phyloP scores from a whole-genome alignment of 805 yeast genomes.

The Metschnikowia lachancei region DNA sequence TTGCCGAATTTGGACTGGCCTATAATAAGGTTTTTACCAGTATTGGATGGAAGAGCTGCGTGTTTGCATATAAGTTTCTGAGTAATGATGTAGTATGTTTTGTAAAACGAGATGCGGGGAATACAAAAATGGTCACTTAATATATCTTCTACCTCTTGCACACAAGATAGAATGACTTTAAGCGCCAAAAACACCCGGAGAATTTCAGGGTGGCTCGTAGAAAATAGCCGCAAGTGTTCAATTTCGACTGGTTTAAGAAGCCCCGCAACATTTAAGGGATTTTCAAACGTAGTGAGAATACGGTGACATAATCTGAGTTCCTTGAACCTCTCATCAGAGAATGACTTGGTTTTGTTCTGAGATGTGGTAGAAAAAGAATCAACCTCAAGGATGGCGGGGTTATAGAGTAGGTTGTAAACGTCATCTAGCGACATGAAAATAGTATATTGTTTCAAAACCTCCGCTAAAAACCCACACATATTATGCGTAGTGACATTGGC shows the following conservation, averaged over 20 bases:
- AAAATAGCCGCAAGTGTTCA: slow-evolving; percentile 26
- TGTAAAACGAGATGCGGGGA: slow-evolving; percentile 41
- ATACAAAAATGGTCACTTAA: background rate
- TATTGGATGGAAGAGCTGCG: slow-evolving; percentile 34
- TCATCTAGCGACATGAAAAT: slow-evolving; percentile 42
- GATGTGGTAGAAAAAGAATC: background rate
- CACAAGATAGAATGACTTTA: slow-evolving; percentile 26
- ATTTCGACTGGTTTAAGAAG: background rate
- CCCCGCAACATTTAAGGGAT: background rate
- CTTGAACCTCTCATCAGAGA: background rate
- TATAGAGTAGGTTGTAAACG: slow-evolving; percentile 39
- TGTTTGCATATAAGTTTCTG: slow-evolving; percentile 37
- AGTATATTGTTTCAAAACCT: too few species aligned
- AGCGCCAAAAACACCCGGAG: slow-evolving; percentile 41
- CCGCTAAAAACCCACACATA: too few species aligned
- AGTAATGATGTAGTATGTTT: slow-evolving; percentile 40
- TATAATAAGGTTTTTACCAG: slow-evolving; percentile 31
- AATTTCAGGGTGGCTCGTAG: slow-evolving; percentile 41
- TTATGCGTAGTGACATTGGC: too few species aligned
- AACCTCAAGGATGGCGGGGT: background rate
- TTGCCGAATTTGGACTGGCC: slow-evolving; percentile 44
- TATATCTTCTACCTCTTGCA: slow-evolving; percentile 16
- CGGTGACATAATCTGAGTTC: background rate
- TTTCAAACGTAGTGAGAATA: background rate
- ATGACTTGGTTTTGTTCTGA: background rate